Evolutionary conservation across 148 eudicot genomes (phyloP), one percentile per base, ranked within the genome.

Genomic region (Chenopodium formosanum): DNA sequence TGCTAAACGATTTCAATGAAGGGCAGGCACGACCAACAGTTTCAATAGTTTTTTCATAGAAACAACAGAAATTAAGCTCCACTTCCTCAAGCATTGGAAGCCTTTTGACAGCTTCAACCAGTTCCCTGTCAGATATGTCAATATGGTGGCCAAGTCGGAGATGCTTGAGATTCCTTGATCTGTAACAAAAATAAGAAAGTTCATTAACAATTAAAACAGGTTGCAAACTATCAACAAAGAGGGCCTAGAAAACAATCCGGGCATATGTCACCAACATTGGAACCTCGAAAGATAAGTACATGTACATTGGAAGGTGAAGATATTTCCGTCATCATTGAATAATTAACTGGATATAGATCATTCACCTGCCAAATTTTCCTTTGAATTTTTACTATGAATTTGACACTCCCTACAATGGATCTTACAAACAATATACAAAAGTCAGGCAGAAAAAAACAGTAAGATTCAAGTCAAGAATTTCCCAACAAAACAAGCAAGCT

Each of bases 71-170:
- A 67, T 77, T 79, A 48, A 90, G 78, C 65, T 89, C 86, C 71
- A 92, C 84, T 83, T 94, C 92, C 87, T 94, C 93, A 37, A 92
- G 80, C 63, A 73, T 58, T 3, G 91, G 92, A 8, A 91, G 82
- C 66, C 80, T 86, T 84, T 87, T 81, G 34, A 85, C 79, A 31
- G 89, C 90, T 83, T 90, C 82, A 74, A 75, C 53, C 81, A 91
- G 81, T 16, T 84, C 84, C 0, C 81, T 84, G 63, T 83, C 85
- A 17, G 88, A 71, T 22, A 92, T 48, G 27, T 25, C 5, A 27
- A 78, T 46, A 76, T 86, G 85, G 78, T 69, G 71, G 22, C 70
- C 84, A 73, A 94, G 78, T 37, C 85, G 87, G 48, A 94, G 91
- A 69, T 87, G 83, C 78, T 66, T 89, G 25, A 92, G 90, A 78